Percentiles rank a stretch among this genome's conserved stretches.
These are phyloP conservation scores for Auricularia sp. DNA, from an alignment of 768 basidiomycete genomes.

Conservation along the genomic window DNA sequence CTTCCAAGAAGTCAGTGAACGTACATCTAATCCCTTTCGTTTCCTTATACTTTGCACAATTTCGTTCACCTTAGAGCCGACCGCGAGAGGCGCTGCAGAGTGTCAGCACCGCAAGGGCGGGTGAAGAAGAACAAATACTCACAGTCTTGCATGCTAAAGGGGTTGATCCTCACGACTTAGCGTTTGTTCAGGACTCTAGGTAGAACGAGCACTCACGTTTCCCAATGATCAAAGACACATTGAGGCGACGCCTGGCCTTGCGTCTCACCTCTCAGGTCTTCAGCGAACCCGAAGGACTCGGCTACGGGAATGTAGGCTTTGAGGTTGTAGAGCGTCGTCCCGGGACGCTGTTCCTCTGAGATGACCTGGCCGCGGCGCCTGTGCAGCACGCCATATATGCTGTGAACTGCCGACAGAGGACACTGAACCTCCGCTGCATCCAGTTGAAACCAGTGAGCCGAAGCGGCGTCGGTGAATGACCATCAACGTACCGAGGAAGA, in stretches of 20 bases:
- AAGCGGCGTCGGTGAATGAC: not conserved
- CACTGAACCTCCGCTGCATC: conserved; percentile 36
- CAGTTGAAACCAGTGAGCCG: not conserved
- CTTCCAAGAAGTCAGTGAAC: not conserved
- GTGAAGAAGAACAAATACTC: not conserved
- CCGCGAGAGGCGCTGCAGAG: conserved; percentile 22
- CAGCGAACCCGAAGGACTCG: conserved; percentile 39
- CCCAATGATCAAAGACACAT: conserved; percentile 32
- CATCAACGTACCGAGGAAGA: conserved; percentile 28
- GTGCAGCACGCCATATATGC: conserved; percentile 35
- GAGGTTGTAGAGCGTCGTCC: conserved; percentile 46
- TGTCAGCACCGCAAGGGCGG: not conserved
- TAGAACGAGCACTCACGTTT: conserved; percentile 5
- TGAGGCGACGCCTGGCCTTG: conserved; percentile 45
- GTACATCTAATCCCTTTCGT: conserved; percentile 33
- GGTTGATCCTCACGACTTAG: too few species aligned
- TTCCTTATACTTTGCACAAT: conserved; percentile 32
- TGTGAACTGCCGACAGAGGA: conserved; percentile 40
- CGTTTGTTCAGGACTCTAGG: not conserved
- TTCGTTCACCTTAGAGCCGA: conserved; percentile 29
- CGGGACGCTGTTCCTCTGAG: conserved; percentile 39
- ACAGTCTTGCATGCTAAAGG: conserved; percentile 13
- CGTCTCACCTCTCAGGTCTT: conserved; percentile 37
- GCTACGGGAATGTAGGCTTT: conserved; percentile 33
- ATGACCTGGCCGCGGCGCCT: conserved; percentile 40